Evolutionary conservation across 1,284 basidiomycete species (phyloP), one percentile per base, ranked within the genome.

Genomic region (Baeospora myosura): DNA sequence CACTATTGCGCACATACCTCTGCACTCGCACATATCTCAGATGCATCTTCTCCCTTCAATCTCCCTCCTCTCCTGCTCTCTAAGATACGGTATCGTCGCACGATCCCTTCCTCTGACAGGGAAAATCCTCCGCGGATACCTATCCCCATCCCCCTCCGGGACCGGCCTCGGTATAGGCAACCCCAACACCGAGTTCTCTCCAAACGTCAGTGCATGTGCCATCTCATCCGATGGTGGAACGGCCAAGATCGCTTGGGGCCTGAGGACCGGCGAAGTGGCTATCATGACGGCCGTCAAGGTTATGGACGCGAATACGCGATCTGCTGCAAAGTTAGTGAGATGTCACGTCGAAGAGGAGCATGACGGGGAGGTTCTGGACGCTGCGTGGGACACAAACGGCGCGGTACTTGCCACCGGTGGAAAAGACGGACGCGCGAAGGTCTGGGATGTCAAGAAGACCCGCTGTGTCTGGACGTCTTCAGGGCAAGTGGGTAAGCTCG

Each of bases 221-320:
- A 61, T 85, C 21, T 57, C 71, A 7, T 78, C 79, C 0, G 74
- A 79, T 34, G 80, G 83, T 1, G 76, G 77, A 16, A 81, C 82
- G 0, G 84, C 76, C 5, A 75, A 75, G 42, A 69, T 88, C 20
- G 63, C 78, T 5, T 92, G 89, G 89, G 90, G 88, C 1, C 84
- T 78, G 52, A 66, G 69, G 24, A 76, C 71, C 32, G 90, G 89
- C 29, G 74, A 79, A 43, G 70, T 93, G 5, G 71, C 78, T 0
- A 65, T 88, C 22, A 79, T 81, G 21, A 68, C 66, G 4, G 74
- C 76, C 1, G 63, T 63, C 12, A 71, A 69, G 28, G 74, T 74
- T 14, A 79, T 84, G 71, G 79, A 83, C 35, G 55, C 61, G 14
- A 58, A 59, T 17, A 67, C 61, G 23, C 54, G 74, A 32, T 64